Evolutionary conservation across 495 filamentous ascomycete genomes (phyloP).

Genomic region (Aspergillus ostianus): DNA sequence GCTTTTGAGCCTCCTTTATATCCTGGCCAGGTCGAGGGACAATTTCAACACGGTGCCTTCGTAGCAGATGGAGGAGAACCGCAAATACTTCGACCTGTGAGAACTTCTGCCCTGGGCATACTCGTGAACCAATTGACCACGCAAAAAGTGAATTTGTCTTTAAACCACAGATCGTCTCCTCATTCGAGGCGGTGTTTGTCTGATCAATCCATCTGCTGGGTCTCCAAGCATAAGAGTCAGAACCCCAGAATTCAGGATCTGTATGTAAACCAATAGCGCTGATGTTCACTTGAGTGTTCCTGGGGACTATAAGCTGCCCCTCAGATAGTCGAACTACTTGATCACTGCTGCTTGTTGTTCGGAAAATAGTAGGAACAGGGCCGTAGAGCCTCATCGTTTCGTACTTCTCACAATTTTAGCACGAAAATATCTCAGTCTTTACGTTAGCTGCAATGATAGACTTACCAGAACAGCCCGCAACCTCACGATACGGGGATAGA

Average conservation of each 20-base stretch:
- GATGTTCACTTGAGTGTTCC: conserved; percentile 2
- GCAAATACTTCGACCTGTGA: conserved; percentile 13
- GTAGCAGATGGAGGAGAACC: conserved; percentile 5
- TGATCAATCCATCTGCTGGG: conserved; percentile 9
- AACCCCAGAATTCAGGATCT: conserved; percentile 5
- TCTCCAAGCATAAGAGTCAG: conserved; percentile 7
- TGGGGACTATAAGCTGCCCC: background rate
- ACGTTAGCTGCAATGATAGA: background rate
- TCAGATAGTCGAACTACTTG: background rate
- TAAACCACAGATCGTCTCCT: background rate
- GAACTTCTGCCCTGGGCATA: conserved; percentile 13
- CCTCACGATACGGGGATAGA: background rate
- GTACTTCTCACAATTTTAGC: conserved; percentile 6
- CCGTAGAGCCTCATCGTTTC: conserved; percentile 16
- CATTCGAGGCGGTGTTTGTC: background rate
- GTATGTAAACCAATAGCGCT: conserved; percentile 9
- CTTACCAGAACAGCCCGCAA: conserved; percentile 12
- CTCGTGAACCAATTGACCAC: conserved; percentile 9
- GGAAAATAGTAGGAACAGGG: conserved; percentile 7
- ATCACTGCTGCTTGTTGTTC: background rate
- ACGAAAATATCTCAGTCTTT: background rate
- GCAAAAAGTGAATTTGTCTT: background rate
- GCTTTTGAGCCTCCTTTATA: background rate
- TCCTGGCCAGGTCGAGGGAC: conserved; percentile 3
- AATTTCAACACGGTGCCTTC: conserved; percentile 5